A percentile compares a stretch with the other conserved stretches of the same genome.
phyloP scores from a whole-genome alignment of 306 rosid genomes.

The Datisca glomerata region DNA sequence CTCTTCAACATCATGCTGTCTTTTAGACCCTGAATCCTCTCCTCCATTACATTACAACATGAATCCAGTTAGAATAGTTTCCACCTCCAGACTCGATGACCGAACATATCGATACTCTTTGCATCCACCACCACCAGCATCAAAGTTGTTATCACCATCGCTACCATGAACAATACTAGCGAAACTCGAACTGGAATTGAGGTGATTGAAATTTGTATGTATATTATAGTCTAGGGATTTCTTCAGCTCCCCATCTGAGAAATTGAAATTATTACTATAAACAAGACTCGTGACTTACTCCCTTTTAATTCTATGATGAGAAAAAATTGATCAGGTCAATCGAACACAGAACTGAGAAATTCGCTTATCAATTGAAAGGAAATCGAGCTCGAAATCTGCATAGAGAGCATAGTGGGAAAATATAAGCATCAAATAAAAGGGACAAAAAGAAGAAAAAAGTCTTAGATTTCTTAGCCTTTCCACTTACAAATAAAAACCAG shows the following conservation, averaged over 20 bases:
- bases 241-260: constrained; percentile 30
- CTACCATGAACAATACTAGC: constrained; percentile 21
- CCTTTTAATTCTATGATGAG: background rate
- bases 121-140: constrained; percentile 26
- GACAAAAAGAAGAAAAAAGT: too few species aligned
- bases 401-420: background rate
- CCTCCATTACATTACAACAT: constrained; percentile 33
- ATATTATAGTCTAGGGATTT: constrained; percentile 36
- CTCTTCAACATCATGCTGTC: constrained; percentile 16
- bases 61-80: constrained; percentile 31
- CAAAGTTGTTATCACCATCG: constrained; percentile 8
- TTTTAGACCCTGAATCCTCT: constrained; percentile 13
- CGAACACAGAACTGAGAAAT: constrained; percentile 2
- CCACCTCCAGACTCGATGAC: constrained; percentile 50
- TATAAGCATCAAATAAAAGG: too few species aligned
- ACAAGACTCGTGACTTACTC: constrained; percentile 35
- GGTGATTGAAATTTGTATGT: constrained; percentile 41
- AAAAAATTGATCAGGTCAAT: background rate
- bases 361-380: background rate
- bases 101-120: constrained; percentile 19
- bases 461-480: too few species aligned
- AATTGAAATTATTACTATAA: constrained; percentile 26
- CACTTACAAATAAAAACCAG: too few species aligned
- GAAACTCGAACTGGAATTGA: constrained; percentile 46
- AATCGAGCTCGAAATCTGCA: constrained; percentile 12